These are phyloP conservation scores for Cryptococcus floricola DNA, from an alignment of 1,284 basidiomycete genomes.

Conservation along the genomic window DNA sequence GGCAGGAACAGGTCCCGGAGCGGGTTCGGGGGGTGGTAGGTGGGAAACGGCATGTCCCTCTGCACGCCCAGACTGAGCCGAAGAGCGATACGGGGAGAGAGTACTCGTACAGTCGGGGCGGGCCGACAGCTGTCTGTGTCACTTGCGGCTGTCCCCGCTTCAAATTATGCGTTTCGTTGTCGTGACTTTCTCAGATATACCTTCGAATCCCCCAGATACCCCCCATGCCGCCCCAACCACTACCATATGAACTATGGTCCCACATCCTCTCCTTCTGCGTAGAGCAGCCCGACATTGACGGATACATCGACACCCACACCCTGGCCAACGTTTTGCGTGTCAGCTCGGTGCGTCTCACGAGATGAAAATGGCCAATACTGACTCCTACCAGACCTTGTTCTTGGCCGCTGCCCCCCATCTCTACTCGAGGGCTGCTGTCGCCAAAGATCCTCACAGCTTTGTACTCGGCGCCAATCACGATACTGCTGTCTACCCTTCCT, in stretches of 20 bases:
- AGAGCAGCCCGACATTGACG: background rate
- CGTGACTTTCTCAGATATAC: background rate
- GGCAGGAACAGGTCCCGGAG: background rate
- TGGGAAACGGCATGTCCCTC: background rate
- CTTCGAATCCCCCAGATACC: background rate
- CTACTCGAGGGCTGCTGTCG: background rate
- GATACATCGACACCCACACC: background rate
- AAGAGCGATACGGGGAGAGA: too few relatives aligned
- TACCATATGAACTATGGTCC: background rate
- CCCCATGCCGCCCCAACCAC: background rate
- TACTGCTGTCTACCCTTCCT: background rate
- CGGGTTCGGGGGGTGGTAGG: background rate
- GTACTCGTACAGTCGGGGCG: too few relatives aligned
- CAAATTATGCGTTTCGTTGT: too few relatives aligned
- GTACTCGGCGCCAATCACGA: background rate
- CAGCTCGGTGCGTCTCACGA: background rate
- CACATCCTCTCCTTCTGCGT: slow-evolving; percentile 3
- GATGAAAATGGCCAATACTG: background rate
- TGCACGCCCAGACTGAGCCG: too few relatives aligned
- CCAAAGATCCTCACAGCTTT: background rate
- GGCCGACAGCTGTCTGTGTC: too few relatives aligned
- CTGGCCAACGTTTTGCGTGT: background rate
- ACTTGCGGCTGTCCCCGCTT: too few relatives aligned
- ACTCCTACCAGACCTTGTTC: background rate
- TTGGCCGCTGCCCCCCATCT: background rate